Base-by-base conservation (phyloP, 176 grass and related monocot species). In the Ensete glaucum region DNA sequence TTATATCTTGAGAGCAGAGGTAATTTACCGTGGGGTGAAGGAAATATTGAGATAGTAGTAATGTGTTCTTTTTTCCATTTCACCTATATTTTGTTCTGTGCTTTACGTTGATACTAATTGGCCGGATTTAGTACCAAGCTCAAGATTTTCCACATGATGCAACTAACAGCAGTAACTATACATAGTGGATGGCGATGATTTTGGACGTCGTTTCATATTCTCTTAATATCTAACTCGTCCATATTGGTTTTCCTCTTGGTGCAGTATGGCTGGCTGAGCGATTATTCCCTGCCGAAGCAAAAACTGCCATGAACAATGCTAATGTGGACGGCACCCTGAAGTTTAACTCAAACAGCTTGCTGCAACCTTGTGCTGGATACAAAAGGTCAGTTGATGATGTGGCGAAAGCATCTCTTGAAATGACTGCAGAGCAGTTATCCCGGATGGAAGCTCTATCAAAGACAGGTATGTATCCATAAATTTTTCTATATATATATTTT, bases 1-100 rank as follows among this genome's bases (percentile, higher is more conserved):
- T 62, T n/a, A 1, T 76, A 76, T 21, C 74, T 76, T 50, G 34
- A 76, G 22, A 62, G 34, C n/a, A 63, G 74, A 76, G 74, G 74
- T 76, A 76, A 76, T 25, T 63, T 52, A 9, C 24, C 52, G 17
- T 43, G 4, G 34, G 34, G 3, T 43, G 34, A 43, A 43, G 4
- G 34, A 43, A 43, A 43, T 43, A 43, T 43, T 43, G 34, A 17
- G 54, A 13, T 13, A 57, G 7, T 62, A 62, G 7, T 62, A 62
- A 50, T 43, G 8, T 69, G 9, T 9, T 48, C 17, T 69, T 20
- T 15, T 50, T 50, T 11, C 14, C 8, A 19, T 50, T 69, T 50
- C 16, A 12, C 15, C 14, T 50, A 69, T 12, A 48, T 67, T 49
- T 17, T 9, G 9, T 16, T 17, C 12, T 26, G 34, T 43, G 34